A percentile compares a stretch with the other conserved stretches of the same genome.
Conservation (phyloP, 768 basidiomycete species). For the Boletus vinaceobasis region DNA sequence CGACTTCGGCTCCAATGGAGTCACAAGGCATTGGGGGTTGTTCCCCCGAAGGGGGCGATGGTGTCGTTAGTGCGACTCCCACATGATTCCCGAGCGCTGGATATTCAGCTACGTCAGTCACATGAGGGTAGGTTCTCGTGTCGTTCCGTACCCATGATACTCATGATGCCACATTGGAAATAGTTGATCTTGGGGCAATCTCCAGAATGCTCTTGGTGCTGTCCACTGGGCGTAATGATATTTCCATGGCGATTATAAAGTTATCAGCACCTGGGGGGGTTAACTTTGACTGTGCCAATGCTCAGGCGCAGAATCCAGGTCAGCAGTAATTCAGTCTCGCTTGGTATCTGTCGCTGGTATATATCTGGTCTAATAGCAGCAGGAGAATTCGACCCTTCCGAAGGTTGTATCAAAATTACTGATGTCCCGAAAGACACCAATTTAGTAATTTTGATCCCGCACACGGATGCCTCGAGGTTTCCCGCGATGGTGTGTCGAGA, state of each 20-base stretch:
- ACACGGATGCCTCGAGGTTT: slow-evolving; percentile 61
- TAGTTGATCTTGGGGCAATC: slow-evolving; percentile 65
- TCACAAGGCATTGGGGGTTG: slow-evolving; percentile 34
- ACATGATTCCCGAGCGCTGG: slow-evolving; percentile 56
- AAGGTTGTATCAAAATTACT: slow-evolving; percentile 43
- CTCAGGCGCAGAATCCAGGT: slow-evolving; percentile 38
- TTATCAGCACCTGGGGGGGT: slow-evolving; percentile 54
- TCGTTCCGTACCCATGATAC: slow-evolving; percentile 13
- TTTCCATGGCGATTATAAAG: slow-evolving; percentile 51
- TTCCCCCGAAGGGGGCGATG: slow-evolving; percentile 26
- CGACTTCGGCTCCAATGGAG: slow-evolving; percentile 66
- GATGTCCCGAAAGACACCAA: slow-evolving; percentile 47
- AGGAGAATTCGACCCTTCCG: slow-evolving; percentile 35
- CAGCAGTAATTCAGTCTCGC: not conserved
- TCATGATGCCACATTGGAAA: slow-evolving; percentile 6
- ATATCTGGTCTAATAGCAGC: slow-evolving; percentile 15
- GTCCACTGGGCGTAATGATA: slow-evolving; percentile 66
- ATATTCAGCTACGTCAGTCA: slow-evolving; percentile 63
- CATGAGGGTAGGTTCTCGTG: slow-evolving; percentile 22
- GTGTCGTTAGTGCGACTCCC: slow-evolving; percentile 58
- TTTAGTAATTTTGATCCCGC: slow-evolving; percentile 56
- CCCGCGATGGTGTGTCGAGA: slow-evolving; percentile 52
- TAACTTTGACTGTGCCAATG: slow-evolving; percentile 43
- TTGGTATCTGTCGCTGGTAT: not conserved
- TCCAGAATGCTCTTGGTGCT: slow-evolving; percentile 54